phyloP scores from a whole-genome alignment of 352 stramenopile species.

The Globisporangium iwayamae region DNA sequence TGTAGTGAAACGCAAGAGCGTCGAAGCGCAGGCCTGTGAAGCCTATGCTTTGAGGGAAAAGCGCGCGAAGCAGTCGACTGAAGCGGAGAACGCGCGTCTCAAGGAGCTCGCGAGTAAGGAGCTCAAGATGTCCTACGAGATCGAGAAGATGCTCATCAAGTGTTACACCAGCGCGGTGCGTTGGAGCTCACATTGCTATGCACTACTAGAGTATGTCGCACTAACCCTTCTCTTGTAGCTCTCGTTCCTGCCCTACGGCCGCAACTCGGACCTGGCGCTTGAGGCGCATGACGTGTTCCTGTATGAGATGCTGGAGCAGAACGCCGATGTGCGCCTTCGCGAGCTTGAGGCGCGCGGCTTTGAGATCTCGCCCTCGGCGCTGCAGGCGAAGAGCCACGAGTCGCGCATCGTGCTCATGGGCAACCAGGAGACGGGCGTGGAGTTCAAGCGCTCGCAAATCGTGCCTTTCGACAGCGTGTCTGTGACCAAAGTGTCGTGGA shows the following conservation, averaged over 20 bases:
- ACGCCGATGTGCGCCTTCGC: not conserved
- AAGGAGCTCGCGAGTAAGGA: constrained; percentile 9
- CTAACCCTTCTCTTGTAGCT: not conserved
- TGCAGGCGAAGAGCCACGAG: not conserved
- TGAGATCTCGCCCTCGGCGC: not conserved
- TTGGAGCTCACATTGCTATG: not conserved
- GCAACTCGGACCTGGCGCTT: constrained; percentile 6
- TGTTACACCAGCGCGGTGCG: constrained; percentile 12
- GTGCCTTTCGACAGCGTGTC: constrained; percentile 8
- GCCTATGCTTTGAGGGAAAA: not conserved
- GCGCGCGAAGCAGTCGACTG: not conserved
- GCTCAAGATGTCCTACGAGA: constrained; percentile 6
- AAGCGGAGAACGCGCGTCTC: constrained; percentile 13
- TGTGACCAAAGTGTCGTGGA: constrained; percentile 11
- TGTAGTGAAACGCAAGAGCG: not conserved
- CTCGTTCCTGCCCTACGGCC: constrained; percentile 5
- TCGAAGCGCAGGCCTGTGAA: not conserved
- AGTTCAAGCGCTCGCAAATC: constrained; percentile 12
- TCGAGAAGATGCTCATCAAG: constrained; percentile 16
- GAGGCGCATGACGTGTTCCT: constrained; percentile 9
- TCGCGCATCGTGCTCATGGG: constrained; percentile 11
- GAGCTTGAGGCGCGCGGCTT: not conserved
- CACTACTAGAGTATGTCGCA: not conserved
- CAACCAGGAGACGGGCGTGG: constrained; percentile 8
- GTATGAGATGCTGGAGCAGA: constrained; percentile 14